Percentiles rank a stretch among this genome's conserved stretches.
Evolutionary conservation across 768 basidiomycete species (phyloP).

Genomic region (Boletus huronensis): DNA sequence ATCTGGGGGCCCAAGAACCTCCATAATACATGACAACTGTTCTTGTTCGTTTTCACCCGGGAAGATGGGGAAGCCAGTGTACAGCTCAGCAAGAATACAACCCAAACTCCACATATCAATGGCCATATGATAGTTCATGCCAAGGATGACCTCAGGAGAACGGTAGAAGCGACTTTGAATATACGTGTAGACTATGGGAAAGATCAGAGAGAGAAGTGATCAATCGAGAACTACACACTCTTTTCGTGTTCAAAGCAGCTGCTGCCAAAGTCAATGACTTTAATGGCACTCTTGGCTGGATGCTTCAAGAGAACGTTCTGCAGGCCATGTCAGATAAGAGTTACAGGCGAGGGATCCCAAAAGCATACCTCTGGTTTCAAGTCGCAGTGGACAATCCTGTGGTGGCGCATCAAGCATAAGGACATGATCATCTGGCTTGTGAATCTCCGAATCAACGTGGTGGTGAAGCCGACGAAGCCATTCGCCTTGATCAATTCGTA

Average conservation of each 20-base stretch:
- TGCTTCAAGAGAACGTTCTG: slow-evolving; percentile 94
- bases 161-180: slow-evolving; percentile 99
- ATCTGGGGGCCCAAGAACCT: slow-evolving; percentile 93
- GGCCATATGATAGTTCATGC: slow-evolving; percentile 99
- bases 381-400: slow-evolving; percentile 98
- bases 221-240: slow-evolving; percentile 53
- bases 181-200: slow-evolving; percentile 86
- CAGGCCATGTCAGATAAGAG: slow-evolving; percentile 2
- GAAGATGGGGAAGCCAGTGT: slow-evolving; percentile 97
- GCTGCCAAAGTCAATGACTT: slow-evolving; percentile 98
- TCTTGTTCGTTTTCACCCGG: slow-evolving; percentile 99
- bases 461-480: slow-evolving; percentile 97
- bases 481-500: slow-evolving; percentile 99
- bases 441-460: slow-evolving; percentile 90
- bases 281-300: slow-evolving; percentile 93
- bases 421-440: slow-evolving; percentile 94
- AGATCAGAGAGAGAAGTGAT: slow-evolving; percentile 4
- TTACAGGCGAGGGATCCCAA: background rate
- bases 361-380: slow-evolving; percentile 89
- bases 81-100: slow-evolving; percentile 95
- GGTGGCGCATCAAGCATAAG: slow-evolving; percentile 89
- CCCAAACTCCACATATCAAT: slow-evolving; percentile 99
- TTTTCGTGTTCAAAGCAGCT: slow-evolving; percentile 99
- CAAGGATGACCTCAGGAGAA: slow-evolving; percentile 98
- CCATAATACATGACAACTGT: slow-evolving; percentile 98